Evolutionary conservation across 306 rosid genomes (phyloP).

Genomic region (Alnus rubra): DNA sequence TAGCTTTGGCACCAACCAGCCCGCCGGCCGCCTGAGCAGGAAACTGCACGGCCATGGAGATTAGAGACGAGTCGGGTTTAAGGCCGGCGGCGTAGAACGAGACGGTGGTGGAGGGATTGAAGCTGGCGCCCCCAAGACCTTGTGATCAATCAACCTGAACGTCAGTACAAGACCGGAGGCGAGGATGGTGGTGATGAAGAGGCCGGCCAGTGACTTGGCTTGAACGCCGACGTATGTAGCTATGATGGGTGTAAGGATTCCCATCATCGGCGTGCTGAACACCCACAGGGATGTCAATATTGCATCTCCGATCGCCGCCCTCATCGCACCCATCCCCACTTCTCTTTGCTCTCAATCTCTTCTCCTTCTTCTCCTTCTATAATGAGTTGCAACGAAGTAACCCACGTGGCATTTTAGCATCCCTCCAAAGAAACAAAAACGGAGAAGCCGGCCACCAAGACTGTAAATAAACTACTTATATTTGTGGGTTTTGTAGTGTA

Average conservation of each 20-base stretch:
- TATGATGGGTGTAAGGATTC: constrained; percentile 34
- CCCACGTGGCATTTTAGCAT: background rate
- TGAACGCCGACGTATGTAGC: constrained; percentile 36
- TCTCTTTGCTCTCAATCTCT: background rate
- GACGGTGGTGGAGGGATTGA: constrained; percentile 46
- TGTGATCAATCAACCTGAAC: constrained; percentile 30
- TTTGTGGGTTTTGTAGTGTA: background rate
- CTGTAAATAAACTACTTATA: background rate
- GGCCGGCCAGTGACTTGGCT: constrained; percentile 29
- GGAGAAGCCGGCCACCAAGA: background rate
- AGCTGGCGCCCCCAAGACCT: constrained; percentile 53
- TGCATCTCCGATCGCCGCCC: constrained; percentile 45
- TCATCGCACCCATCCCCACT: constrained; percentile 36
- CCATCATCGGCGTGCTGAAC: constrained; percentile 36
- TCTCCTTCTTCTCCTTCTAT: background rate
- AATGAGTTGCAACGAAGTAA: background rate
- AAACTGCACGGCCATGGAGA: constrained; percentile 42
- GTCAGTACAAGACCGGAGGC: constrained; percentile 23
- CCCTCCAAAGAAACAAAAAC: background rate
- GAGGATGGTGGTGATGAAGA: constrained; percentile 45
- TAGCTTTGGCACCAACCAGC: constrained; percentile 40
- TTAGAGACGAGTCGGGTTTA: constrained; percentile 25
- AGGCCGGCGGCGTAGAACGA: constrained; percentile 42
- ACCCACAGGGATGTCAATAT: constrained; percentile 51
- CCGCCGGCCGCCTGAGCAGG: constrained; percentile 58